Conservation (phyloP, 441 rosid genomes). For the Metrosideros polymorpha region DNA sequence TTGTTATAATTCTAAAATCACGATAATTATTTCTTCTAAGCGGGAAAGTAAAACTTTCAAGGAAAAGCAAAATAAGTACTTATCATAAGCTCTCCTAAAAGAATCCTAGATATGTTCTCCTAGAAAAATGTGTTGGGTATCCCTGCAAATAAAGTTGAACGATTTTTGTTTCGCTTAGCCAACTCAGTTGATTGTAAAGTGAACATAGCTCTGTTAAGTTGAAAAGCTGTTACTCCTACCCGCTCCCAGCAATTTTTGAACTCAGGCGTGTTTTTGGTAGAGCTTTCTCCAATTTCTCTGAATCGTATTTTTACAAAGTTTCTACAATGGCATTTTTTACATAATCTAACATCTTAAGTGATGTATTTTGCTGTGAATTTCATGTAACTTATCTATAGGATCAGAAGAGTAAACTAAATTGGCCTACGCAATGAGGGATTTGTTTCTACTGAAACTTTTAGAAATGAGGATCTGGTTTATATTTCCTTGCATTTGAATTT, state of each 20-base stretch:
- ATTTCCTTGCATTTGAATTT: background rate
- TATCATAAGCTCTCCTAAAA: background rate
- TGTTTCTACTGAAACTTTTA: background rate
- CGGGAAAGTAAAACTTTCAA: background rate
- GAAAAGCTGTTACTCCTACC: background rate
- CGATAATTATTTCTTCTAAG: background rate
- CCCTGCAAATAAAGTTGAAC: background rate
- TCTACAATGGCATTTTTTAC: background rate
- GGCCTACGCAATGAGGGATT: background rate
- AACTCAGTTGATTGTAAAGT: background rate
- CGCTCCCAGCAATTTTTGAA: background rate
- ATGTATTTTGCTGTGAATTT: background rate
- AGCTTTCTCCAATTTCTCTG: background rate
- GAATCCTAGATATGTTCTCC: background rate
- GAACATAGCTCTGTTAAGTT: background rate
- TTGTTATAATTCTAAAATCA: background rate
- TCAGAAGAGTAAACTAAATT: background rate
- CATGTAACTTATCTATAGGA: background rate
- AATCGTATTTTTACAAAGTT: background rate
- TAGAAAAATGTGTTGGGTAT: background rate
- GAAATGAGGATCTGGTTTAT: background rate
- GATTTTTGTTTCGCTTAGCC: background rate
- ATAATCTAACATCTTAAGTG: background rate
- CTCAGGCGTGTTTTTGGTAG: background rate
- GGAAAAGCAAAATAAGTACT: background rate